Evolutionary conservation across 352 stramenopile genomes (phyloP), one percentile per base, ranked within the genome.

Genomic region (Phytophthora tubulina): DNA sequence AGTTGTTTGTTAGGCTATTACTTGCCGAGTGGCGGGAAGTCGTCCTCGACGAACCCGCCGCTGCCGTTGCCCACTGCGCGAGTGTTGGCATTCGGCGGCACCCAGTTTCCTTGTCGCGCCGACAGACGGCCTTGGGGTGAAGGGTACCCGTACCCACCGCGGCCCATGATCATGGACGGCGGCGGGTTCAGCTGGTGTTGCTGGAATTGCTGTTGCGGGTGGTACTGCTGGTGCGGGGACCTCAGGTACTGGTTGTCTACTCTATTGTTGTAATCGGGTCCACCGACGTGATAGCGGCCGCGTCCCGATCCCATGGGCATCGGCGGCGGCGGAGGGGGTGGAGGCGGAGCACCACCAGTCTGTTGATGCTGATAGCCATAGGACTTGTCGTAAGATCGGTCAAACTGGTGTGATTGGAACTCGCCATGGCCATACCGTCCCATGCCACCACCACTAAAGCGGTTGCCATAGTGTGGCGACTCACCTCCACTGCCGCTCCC

Each of bases 21-120:
- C 63, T 90, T 85, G 42, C 85, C 80, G 6, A 94, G 74, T 15
- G 87, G 87, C 31, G 87, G 85, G 55, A 94, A 94, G 39, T 92
- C 85, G 32, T 92, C 84, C 21, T 93, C 74, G 45, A 81, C 80
- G 62, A 93, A 93, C 31, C 68, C 79, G 13, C 76, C 58, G 36
- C 44, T 76, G 39, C 80, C 61, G 42, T 53, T 78, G 35, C 66
- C 71, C 33, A 71, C 56, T 66, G 50, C 55, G 44, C 69, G 53
- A 72, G 63, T 52, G 49, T 66, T 75, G 27, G 51, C 42, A 52
- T 72, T 68, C 13, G 69, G 56, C 32, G 74, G 70, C 44, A 75
- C 56, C 55, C 59, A 69, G 31, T 73, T 66, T 6, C 54, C 66
- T 21, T 67, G 61, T 32, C 63, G 70, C 15, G 67, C 55, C 31